phyloP scores from a whole-genome alignment of 2,329 filamentous ascomycete species.

The Blastomyces percursus region DNA sequence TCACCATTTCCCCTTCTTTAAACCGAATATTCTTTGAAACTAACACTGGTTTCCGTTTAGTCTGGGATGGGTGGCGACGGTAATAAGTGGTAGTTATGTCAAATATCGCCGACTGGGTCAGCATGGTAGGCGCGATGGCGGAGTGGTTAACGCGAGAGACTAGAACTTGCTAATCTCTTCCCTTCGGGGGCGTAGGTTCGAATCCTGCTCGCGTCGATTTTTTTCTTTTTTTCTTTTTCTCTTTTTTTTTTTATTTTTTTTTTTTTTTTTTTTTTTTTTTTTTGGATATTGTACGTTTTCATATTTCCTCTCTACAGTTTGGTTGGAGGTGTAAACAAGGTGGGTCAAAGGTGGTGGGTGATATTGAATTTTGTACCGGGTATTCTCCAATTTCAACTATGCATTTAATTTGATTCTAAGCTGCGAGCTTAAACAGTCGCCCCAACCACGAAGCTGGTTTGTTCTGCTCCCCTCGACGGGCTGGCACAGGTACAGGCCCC shows the following conservation, averaged over 20 bases:
- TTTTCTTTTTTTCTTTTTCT: background rate
- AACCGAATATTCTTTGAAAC: too few species aligned
- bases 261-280: background rate
- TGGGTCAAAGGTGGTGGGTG: too few species aligned
- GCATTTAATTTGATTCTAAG: background rate
- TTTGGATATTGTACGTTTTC: background rate
- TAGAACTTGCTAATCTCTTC: constrained; percentile 4
- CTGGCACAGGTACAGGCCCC: background rate
- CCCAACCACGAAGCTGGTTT: background rate
- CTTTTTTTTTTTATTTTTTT: background rate
- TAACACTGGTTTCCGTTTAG: too few species aligned
- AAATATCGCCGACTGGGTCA: too few species aligned
- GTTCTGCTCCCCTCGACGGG: background rate
- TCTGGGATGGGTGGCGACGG: too few species aligned
- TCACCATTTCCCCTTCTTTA: too few species aligned
- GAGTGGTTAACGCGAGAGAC: constrained; percentile 7
- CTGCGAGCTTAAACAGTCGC: background rate
- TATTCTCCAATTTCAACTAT: too few species aligned
- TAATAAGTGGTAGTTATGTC: too few species aligned
- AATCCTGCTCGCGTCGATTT: constrained; percentile 5
- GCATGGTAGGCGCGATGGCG: constrained; percentile 7
- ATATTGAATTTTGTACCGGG: too few species aligned
- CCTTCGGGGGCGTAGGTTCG: constrained; percentile 6
- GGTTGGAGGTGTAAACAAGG: background rate
- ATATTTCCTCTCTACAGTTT: too few species aligned